These are phyloP conservation scores for Hypoxylon lenormandii DNA, from an alignment of 495 filamentous ascomycete species.

Conservation along the genomic window DNA sequence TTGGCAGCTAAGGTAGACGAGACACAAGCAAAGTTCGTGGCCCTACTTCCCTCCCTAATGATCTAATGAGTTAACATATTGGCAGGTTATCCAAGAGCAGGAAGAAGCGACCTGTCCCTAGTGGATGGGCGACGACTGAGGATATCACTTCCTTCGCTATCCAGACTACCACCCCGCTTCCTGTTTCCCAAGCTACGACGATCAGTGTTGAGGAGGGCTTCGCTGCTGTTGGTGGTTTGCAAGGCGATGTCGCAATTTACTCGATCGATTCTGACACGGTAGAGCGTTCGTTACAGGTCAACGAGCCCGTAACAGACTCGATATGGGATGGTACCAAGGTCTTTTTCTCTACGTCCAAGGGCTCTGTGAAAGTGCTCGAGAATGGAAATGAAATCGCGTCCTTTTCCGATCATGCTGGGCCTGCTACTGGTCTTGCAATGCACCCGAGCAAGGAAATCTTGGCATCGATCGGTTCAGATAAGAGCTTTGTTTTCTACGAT, in stretches of 20 bases:
- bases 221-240: constrained; percentile 80
- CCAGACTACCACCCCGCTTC: constrained; percentile 72
- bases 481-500: constrained; percentile 93
- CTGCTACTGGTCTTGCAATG: constrained; percentile 77
- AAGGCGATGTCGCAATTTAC: constrained; percentile 83
- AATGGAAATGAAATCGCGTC: constrained; percentile 71
- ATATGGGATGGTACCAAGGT: constrained; percentile 82
- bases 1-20: constrained; percentile 79
- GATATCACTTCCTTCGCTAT: constrained; percentile 74
- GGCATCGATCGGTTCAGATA: constrained; percentile 88
- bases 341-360: constrained; percentile 75
- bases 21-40: constrained; percentile 78
- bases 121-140: constrained; percentile 84
- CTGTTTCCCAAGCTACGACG: constrained; percentile 68
- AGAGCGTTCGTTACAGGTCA: constrained; percentile 72
- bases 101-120: constrained; percentile 86
- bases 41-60: background rate
- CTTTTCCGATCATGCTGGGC: constrained; percentile 82
- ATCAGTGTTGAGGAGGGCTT: constrained; percentile 78
- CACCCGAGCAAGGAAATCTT: constrained; percentile 88
- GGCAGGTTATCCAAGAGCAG: constrained; percentile 82
- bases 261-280: constrained; percentile 77
- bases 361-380: constrained; percentile 82
- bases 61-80: constrained; percentile 17
- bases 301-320: constrained; percentile 79